Conservation (phyloP, 441 rosid species). For the Syzygium malaccense region DNA sequence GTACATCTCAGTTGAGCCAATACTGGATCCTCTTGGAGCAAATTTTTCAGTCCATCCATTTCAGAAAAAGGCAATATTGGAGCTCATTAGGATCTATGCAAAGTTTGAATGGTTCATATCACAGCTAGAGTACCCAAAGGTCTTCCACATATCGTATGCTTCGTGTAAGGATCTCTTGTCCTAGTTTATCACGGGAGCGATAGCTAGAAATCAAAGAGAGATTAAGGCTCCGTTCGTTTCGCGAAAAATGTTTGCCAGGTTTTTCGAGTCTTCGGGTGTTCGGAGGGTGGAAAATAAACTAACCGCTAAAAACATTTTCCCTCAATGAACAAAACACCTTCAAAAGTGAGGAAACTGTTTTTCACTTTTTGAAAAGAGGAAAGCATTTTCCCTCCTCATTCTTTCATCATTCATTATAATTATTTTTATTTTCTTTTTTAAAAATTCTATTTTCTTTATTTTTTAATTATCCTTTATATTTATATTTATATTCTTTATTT, state of each 20-base stretch:
- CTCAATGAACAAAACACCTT: too few relatives aligned
- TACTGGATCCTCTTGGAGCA: neutral
- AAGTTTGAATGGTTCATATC: neutral
- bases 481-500: too few relatives aligned
- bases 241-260: fast-evolving
- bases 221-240: neutral
- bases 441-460: too few relatives aligned
- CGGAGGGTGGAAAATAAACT: too few relatives aligned
- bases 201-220: neutral
- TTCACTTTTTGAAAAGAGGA: too few relatives aligned
- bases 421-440: too few relatives aligned
- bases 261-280: too few relatives aligned
- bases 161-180: neutral
- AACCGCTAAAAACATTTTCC: too few relatives aligned
- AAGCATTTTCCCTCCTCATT: too few relatives aligned
- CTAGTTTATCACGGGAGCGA: neutral
- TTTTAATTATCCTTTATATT: too few relatives aligned
- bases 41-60: neutral
- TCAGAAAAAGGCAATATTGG: neutral
- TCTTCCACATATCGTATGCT: neutral
- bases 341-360: too few relatives aligned
- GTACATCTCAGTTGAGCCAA: neutral
- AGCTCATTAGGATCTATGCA: neutral
- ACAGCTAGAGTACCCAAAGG: neutral
- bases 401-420: too few relatives aligned